Percentiles rank a stretch among this genome's conserved stretches.
These are phyloP conservation scores for Sclerotinia minor DNA, from an alignment of 2,329 filamentous ascomycete species.

Conservation along the genomic window DNA sequence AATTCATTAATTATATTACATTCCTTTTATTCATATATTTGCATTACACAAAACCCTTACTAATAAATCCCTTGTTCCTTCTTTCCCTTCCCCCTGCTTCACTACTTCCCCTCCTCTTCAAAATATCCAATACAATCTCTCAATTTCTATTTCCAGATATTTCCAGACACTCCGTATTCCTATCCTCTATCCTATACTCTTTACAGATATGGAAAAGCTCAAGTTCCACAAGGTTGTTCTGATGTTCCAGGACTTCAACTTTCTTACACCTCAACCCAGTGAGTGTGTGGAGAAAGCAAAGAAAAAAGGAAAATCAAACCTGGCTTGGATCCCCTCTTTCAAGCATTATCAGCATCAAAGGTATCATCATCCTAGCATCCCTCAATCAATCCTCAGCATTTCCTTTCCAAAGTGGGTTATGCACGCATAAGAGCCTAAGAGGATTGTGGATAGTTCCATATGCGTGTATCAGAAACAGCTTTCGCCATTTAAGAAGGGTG, in stretches of 20 bases:
- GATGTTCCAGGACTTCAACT: background rate
- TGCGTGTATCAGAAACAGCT: slow-evolving; percentile 15
- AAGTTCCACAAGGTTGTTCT: background rate
- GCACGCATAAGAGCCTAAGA: background rate
- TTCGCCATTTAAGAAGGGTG: slow-evolving; percentile 18
- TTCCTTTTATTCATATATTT: slow-evolving; percentile 4
- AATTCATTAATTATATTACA: slow-evolving; percentile 7
- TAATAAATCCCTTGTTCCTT: background rate
- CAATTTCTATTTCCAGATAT: slow-evolving; percentile 14
- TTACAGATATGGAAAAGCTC: background rate
- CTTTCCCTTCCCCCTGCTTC: background rate
- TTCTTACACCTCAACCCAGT: background rate
- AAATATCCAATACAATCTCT: background rate
- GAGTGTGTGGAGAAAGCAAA: background rate
- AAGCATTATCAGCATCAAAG: background rate
- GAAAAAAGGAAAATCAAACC: background rate
- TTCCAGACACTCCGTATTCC: background rate
- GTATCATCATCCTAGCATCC: background rate
- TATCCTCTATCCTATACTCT: background rate
- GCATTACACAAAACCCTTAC: background rate
- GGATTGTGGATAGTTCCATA: background rate
- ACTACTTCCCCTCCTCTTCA: background rate
- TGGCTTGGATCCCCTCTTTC: background rate
- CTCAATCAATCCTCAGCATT: slow-evolving; percentile 10
- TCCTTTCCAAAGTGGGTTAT: background rate